These are phyloP conservation scores for Scleroderma citrinum DNA, from an alignment of 768 basidiomycete genomes.

Conservation along the genomic window DNA sequence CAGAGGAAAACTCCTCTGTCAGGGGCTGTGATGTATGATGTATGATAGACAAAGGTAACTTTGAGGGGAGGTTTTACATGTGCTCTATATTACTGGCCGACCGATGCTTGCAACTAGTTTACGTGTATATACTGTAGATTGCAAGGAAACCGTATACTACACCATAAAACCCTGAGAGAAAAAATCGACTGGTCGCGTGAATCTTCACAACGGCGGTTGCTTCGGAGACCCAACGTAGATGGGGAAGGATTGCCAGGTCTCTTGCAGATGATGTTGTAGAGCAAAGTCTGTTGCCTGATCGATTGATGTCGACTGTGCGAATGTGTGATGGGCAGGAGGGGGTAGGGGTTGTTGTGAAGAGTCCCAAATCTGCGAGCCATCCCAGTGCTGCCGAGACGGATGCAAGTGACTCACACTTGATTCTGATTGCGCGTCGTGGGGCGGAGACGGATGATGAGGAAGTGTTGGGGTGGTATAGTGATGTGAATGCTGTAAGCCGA, in stretches of 20 bases:
- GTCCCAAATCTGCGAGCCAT: not conserved
- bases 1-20: constrained; percentile 68
- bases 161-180: not conserved
- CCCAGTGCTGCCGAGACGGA: constrained; percentile 10
- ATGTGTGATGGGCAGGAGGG: not conserved
- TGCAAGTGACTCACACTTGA: constrained; percentile 6
- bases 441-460: constrained; percentile 1
- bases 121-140: not conserved
- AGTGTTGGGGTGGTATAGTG: constrained; percentile 4
- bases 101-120: not conserved
- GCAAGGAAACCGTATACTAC: constrained; percentile 3
- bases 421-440: not conserved
- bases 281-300: constrained; percentile 37
- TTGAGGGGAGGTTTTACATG: not conserved
- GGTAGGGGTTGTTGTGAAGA: not conserved
- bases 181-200: not conserved
- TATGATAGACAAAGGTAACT: not conserved
- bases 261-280: constrained; percentile 51
- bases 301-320: constrained; percentile 11
- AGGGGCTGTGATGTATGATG: constrained; percentile 34
- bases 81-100: not conserved
- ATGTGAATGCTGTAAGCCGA: constrained; percentile 9
- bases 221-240: constrained; percentile 37
- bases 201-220: constrained; percentile 3
- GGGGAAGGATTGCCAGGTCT: constrained; percentile 69